Percentiles rank a stretch among this genome's conserved stretches.
Evolutionary conservation across 805 yeast species (phyloP).

Genomic region (Cyberlindnera amylophila): DNA sequence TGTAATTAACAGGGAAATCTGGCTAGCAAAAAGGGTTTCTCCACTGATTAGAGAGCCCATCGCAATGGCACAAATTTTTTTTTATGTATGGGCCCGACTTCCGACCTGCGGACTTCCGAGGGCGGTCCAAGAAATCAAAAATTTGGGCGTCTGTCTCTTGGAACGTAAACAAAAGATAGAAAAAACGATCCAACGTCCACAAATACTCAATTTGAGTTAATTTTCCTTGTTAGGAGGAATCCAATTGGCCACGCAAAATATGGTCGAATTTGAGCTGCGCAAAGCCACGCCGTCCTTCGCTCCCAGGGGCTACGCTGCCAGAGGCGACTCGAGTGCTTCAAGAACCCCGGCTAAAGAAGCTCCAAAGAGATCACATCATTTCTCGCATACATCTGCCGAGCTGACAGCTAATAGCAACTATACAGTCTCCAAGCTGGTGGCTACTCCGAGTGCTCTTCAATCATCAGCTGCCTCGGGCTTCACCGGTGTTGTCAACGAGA

Average conservation of each 20-base stretch:
- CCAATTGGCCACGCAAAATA: background rate
- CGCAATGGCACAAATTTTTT: slow-evolving; percentile 12
- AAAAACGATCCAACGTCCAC: too few relatives aligned
- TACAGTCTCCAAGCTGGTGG: slow-evolving; percentile 53
- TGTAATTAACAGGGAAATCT: background rate
- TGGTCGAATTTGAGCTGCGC: slow-evolving; percentile 6
- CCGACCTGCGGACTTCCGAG: slow-evolving; percentile 7
- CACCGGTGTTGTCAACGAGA: slow-evolving; percentile 30
- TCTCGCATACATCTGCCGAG: slow-evolving; percentile 35
- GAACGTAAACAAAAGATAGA: slow-evolving; percentile 12
- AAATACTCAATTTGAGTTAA: too few relatives aligned
- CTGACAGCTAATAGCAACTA: slow-evolving; percentile 57
- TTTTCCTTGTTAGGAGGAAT: background rate
- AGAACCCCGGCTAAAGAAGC: slow-evolving; percentile 8
- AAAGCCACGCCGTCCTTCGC: slow-evolving; percentile 8
- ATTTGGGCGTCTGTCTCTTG: slow-evolving; percentile 6
- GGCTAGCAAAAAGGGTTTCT: background rate
- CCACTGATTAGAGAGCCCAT: background rate
- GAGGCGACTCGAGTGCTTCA: slow-evolving; percentile 2
- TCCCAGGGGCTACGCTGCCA: slow-evolving; percentile 14
- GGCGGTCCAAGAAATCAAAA: slow-evolving; percentile 4
- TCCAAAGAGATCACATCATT: slow-evolving; percentile 17
- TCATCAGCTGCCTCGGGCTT: slow-evolving; percentile 4
- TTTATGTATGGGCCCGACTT: slow-evolving; percentile 5
- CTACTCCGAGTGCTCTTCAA: slow-evolving; percentile 39